These are phyloP conservation scores for Phytophthora syringae DNA, from an alignment of 352 stramenopile genomes.

Conservation along the genomic window DNA sequence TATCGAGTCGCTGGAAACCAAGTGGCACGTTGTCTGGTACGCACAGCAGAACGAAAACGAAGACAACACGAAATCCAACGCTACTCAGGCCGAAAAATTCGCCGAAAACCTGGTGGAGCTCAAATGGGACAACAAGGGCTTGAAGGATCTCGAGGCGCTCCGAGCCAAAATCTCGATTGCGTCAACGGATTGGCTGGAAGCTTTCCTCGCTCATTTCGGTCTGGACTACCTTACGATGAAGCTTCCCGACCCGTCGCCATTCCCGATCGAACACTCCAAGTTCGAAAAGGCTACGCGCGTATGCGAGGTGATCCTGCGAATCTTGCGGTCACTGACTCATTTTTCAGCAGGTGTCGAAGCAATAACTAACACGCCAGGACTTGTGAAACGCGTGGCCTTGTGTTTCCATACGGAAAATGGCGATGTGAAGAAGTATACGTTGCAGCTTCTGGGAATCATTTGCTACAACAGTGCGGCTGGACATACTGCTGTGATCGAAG, in stretches of 20 bases:
- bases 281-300: constrained; percentile 81
- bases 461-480: constrained; percentile 89
- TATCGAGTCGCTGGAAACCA: constrained; percentile 85
- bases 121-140: constrained; percentile 84
- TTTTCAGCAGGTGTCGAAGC: constrained; percentile 82
- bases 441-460: constrained; percentile 84
- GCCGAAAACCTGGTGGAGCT: constrained; percentile 82
- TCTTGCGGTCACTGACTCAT: constrained; percentile 78
- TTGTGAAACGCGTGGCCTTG: constrained; percentile 81
- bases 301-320: constrained; percentile 80
- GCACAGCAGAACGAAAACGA: constrained; percentile 84
- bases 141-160: constrained; percentile 76
- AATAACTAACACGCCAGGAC: constrained; percentile 80
- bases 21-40: constrained; percentile 88
- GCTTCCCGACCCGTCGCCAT: constrained; percentile 81
- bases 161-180: constrained; percentile 73
- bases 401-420: constrained; percentile 89
- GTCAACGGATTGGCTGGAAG: constrained; percentile 81
- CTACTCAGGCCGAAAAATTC: constrained; percentile 64
- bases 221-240: constrained; percentile 90
- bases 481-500: constrained; percentile 80
- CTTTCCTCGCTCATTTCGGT: constrained; percentile 76
- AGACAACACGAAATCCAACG: constrained; percentile 63
- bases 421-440: constrained; percentile 83
- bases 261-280: constrained; percentile 79